These are phyloP conservation scores for Rhododendron henanense DNA, from an alignment of 148 eudicot species.

Conservation along the genomic window DNA sequence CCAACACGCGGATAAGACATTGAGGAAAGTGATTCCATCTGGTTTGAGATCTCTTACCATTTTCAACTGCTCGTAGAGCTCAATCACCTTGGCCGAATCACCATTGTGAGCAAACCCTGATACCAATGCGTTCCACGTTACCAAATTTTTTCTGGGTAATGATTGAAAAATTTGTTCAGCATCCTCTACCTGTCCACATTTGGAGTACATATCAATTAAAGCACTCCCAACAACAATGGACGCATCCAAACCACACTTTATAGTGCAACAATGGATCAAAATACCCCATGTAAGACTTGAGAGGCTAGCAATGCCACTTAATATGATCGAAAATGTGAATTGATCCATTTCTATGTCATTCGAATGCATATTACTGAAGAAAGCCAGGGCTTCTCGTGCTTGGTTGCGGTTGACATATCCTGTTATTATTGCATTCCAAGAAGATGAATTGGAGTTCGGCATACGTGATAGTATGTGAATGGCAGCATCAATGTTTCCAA, in stretches of 20 bases:
- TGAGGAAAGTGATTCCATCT: conserved; percentile 68
- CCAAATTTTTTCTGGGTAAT: conserved; percentile 55
- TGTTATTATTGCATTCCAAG: conserved; percentile 77
- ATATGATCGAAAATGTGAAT: conserved; percentile 61
- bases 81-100: conserved; percentile 43
- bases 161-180: conserved; percentile 47
- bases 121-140: conserved; percentile 74
- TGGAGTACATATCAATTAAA: conserved; percentile 73
- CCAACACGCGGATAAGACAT: conserved; percentile 67
- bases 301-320: conserved; percentile 59
- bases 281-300: conserved; percentile 59
- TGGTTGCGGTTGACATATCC: conserved; percentile 59
- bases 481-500: conserved; percentile 66
- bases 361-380: conserved; percentile 52
- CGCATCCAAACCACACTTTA: conserved; percentile 43
- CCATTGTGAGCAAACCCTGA: conserved; percentile 87
- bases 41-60: conserved; percentile 39
- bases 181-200: conserved; percentile 53
- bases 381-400: conserved; percentile 45
- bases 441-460: conserved; percentile 71
- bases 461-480: conserved; percentile 36
- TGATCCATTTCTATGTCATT: conserved; percentile 45
- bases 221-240: conserved; percentile 72
- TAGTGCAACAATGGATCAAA: conserved; percentile 47
- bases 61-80: conserved; percentile 49